Evolutionary conservation across 805 yeast genomes (phyloP).

Genomic region (Candida patagonica): DNA sequence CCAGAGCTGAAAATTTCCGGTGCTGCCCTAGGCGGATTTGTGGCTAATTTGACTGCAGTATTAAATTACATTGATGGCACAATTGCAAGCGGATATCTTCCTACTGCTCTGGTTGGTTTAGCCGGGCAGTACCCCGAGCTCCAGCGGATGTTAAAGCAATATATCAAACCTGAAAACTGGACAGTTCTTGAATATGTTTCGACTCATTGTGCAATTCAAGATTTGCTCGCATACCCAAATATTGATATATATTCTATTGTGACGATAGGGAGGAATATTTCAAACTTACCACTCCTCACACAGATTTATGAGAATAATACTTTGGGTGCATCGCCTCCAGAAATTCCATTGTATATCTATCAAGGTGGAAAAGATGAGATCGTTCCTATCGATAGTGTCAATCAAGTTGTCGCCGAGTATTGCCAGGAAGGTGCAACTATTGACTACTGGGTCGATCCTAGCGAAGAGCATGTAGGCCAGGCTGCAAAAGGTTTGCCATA

Average conservation of each 20-base stretch:
- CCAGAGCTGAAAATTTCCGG: slow-evolving; percentile 21
- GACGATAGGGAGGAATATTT: slow-evolving; percentile 14
- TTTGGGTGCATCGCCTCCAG: slow-evolving; percentile 14
- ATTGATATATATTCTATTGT: slow-evolving; percentile 16
- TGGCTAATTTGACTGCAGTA: slow-evolving; percentile 17
- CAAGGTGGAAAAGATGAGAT: slow-evolving; percentile 19
- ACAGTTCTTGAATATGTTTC: slow-evolving; percentile 3
- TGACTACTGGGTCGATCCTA: slow-evolving; percentile 10
- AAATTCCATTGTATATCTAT: slow-evolving; percentile 18
- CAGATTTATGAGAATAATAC: slow-evolving; percentile 13
- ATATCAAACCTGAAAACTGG: slow-evolving; percentile 6
- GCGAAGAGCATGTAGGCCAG: slow-evolving; percentile 10
- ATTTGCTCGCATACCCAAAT: slow-evolving; percentile 10
- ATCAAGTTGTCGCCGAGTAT: slow-evolving; percentile 11
- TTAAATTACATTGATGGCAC: slow-evolving; percentile 13
- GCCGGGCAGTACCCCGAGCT: slow-evolving; percentile 17
- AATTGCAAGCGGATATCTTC: slow-evolving; percentile 17
- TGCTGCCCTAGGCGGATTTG: slow-evolving; percentile 23
- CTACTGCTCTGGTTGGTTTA: slow-evolving; percentile 20
- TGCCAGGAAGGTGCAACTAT: slow-evolving; percentile 15
- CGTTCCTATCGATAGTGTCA: slow-evolving; percentile 15
- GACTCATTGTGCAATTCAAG: slow-evolving; percentile 12
- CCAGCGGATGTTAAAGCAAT: slow-evolving; percentile 5
- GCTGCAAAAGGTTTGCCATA: slow-evolving; percentile 8
- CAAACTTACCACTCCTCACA: slow-evolving; percentile 9